Conservation (phyloP, 2,329 filamentous ascomycete species). For the Aspergillus awamori region DNA sequence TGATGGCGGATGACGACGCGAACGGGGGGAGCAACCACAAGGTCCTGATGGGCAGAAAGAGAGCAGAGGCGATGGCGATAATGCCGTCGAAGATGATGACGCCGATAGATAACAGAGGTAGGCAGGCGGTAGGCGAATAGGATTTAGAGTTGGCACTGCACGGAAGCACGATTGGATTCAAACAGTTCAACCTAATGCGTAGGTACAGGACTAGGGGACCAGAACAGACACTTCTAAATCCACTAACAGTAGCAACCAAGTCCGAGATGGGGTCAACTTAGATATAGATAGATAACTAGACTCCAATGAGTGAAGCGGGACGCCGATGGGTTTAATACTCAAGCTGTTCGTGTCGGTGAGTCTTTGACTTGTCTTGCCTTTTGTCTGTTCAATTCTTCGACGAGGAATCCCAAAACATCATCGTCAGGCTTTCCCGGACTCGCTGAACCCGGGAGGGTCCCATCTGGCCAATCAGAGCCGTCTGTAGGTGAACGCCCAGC, state of each 20-base stretch:
- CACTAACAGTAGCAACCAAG: no score
- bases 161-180: not conserved
- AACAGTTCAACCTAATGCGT: not conserved
- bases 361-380: constrained; percentile 2
- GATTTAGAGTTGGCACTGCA: constrained; percentile 10
- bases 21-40: not conserved
- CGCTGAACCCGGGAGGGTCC: no score
- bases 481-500: not conserved
- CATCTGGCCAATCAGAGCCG: not conserved
- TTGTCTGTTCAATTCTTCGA: no score
- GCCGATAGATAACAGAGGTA: constrained; percentile 7
- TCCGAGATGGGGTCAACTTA: no score
- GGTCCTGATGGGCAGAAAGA: not conserved
- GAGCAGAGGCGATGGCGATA: not conserved
- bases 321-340: not conserved
- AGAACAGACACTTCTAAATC: not conserved
- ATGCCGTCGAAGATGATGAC: not conserved
- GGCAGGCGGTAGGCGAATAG: constrained; percentile 10
- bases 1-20: constrained; percentile 2
- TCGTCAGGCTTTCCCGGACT: not conserved
- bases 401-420: not conserved
- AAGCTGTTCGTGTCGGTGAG: not conserved
- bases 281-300: no score
- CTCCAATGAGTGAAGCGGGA: not conserved
- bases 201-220: not conserved